Percentiles rank a stretch among this genome's conserved stretches.
Evolutionary conservation across 495 filamentous ascomycete species (phyloP).

Genomic region (Aspergillus sclerotioniger): DNA sequence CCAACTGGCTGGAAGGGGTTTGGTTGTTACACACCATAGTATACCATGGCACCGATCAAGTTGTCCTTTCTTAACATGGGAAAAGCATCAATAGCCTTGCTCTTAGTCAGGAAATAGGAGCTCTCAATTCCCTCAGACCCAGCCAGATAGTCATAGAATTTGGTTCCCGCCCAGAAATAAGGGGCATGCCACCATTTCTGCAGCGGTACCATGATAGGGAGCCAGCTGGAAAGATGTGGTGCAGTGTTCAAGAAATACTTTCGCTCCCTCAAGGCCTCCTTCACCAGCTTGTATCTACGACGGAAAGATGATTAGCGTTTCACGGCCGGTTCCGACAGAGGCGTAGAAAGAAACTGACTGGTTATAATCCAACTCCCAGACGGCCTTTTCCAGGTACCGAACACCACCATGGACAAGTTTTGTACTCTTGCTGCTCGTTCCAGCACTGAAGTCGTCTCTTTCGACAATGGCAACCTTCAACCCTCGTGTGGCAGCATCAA

Average conservation of each 20-base stretch:
- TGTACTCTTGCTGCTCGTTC: constrained; percentile 95
- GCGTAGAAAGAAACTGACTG: constrained; percentile 53
- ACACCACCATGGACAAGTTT: constrained; percentile 98
- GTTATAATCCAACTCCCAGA: constrained; percentile 93
- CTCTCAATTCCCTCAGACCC: constrained; percentile 96
- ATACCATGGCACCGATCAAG: constrained; percentile 87
- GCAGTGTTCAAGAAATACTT: constrained; percentile 96
- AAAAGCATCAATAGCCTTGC: constrained; percentile 91
- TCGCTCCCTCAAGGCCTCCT: constrained; percentile 92
- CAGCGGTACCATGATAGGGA: constrained; percentile 96
- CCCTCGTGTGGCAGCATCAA: constrained; percentile 91
- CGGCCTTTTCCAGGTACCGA: constrained; percentile 92
- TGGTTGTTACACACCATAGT: constrained; percentile 64
- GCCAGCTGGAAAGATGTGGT: constrained; percentile 89
- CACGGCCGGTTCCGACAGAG: neutral
- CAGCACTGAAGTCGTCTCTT: constrained; percentile 88
- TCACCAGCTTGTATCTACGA: constrained; percentile 76
- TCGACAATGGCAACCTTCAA: constrained; percentile 94
- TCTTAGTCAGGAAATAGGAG: constrained; percentile 93
- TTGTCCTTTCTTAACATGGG: constrained; percentile 93
- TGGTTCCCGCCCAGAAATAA: constrained; percentile 96
- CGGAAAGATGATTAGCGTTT: neutral
- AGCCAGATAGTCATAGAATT: constrained; percentile 91
- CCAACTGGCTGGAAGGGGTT: neutral
- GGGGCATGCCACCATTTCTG: constrained; percentile 97